Base-by-base conservation (phyloP, 2,329 filamentous ascomycete genomes). In the Botrytis pseudocinerea region DNA sequence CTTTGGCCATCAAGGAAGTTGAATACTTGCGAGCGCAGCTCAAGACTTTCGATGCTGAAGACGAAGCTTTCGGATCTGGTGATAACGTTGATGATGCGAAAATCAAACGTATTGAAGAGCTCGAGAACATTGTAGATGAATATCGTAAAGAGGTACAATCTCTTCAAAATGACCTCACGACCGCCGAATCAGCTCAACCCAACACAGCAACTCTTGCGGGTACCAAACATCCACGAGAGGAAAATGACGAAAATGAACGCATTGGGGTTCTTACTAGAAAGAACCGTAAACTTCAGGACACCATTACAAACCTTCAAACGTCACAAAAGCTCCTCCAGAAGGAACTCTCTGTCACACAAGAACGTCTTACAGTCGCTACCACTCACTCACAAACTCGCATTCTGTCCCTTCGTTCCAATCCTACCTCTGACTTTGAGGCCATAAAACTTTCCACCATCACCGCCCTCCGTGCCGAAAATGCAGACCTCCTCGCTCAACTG, bases 1-100 rank as follows among this genome's bases (percentile, higher is more conserved):
- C 88, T 0, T 87, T 99, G 12, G 94, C 95, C 0, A 87, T 94
- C 38, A 98, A 98, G 80, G 97, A 99, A 81, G 93, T 96, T 0
- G 95, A 98, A 77, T 97, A 97, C 80, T 87, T 99, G 10, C 92
- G 96, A 35, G 95, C 94, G 0, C 96, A 99, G 82, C 87, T 98
- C 71, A 95, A 95, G 83, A 92, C 93, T 0, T 92, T 97, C 74
- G 93, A 98, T 79, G 88, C 90, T 0, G 96, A 99, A 82, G 95
- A 98, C 78, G 89, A 90, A 70, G 95, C 95, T 0, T 92, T 98
- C 83, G 90, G 95, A 72, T 90, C 93, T 0, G 62, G 62, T 4
- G 93, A 94, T 48, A 90, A 89, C 61, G 91, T 92, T 71, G 93
- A 99, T 78, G 88, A 92, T 76, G 87, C 90, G 32, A 95, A 94